Evolutionary conservation across 768 basidiomycete species (phyloP), one percentile per base, ranked within the genome.

Genomic region (Lentinus brumalis): DNA sequence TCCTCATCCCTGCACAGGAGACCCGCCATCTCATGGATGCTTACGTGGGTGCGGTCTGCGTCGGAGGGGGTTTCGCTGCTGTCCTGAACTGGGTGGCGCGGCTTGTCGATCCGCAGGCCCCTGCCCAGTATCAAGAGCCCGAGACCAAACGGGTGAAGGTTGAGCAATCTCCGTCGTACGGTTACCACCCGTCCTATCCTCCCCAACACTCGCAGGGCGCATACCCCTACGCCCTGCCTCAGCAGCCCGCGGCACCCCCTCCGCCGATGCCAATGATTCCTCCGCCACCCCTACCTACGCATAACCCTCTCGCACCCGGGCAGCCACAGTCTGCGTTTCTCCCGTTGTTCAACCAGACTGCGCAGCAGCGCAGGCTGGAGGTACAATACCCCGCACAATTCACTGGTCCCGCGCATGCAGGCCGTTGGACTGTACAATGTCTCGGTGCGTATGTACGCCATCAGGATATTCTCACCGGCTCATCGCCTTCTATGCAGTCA

Each of bases 341-440:
- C 41, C 86, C 89, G 0, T 68, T 88, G 32, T 91, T 92, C 73
- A 91, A 91, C 70, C 86, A 91, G 74, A 85, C 83, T 2, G 88
- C 88, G 46, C 74, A 78, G 49, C 89, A 90, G 66, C 83, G 88
- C 42, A 80, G 86, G 47, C 76, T 89, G 59, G 76, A 73, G 21
- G 81, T 90, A 9, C 81, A 84, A 53, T 92, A 90, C 66, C 75
- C 78, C 12, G 82, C 86, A 5, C 72, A 78, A 50, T 86, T 87
- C 65, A 74, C 76, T 32, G 90, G 89, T 44, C 88, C 87, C 16
- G 75, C 86, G 5, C 89, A 92, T 66, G 84, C 87, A 29, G 83
- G 85, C 30, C 79, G 77, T 60, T 92, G 90, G 90, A 77, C 71
- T 41, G 84, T 86, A 39, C 78, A 78, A 57, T 92, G 90, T 72